These are phyloP conservation scores for Rhizopogon vulgaris DNA, from an alignment of 768 basidiomycete genomes.

Conservation along the genomic window DNA sequence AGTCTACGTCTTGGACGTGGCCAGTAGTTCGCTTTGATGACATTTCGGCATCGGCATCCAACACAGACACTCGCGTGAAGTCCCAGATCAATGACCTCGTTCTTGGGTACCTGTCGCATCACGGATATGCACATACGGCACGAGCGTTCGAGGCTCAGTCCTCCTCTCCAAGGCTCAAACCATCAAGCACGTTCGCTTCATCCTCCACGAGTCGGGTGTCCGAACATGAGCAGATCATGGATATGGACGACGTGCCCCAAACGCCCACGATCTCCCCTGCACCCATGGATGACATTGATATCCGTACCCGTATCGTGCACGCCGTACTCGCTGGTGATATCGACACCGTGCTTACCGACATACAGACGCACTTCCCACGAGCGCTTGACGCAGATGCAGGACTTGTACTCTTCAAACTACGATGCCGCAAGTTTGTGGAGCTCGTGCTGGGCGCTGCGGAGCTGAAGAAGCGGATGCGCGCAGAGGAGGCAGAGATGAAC, in stretches of 20 bases:
- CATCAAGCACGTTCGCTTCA: constrained; percentile 4
- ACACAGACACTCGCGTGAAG: constrained; percentile 46
- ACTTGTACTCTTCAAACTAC: constrained; percentile 73
- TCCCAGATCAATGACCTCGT: constrained; percentile 67
- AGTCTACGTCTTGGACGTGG: constrained; percentile 49
- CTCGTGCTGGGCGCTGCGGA: constrained; percentile 67
- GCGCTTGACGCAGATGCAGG: constrained; percentile 65
- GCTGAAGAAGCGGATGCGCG: constrained; percentile 56
- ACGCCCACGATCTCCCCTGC: constrained; percentile 12
- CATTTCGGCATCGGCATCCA: constrained; percentile 4
- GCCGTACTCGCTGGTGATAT: constrained; percentile 66
- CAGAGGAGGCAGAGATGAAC: constrained; percentile 29
- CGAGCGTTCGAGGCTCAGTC: constrained; percentile 58
- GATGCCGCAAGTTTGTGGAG: constrained; percentile 83
- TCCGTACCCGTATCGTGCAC: constrained; percentile 65
- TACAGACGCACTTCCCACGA: constrained; percentile 49
- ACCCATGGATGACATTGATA: constrained; percentile 50
- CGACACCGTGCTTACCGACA: constrained; percentile 57
- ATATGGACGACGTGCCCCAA: constrained; percentile 34
- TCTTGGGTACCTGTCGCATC: constrained; percentile 74
- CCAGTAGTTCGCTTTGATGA: constrained; percentile 10
- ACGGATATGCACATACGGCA: constrained; percentile 74
- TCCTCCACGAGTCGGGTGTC: constrained; percentile 6
- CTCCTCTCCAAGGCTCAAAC: constrained; percentile 10
- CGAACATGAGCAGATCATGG: constrained; percentile 37